Percentiles rank a stretch among this genome's conserved stretches.
phyloP scores from a whole-genome alignment of 2,329 filamentous ascomycete genomes.

The Didymosphaeria variabile region DNA sequence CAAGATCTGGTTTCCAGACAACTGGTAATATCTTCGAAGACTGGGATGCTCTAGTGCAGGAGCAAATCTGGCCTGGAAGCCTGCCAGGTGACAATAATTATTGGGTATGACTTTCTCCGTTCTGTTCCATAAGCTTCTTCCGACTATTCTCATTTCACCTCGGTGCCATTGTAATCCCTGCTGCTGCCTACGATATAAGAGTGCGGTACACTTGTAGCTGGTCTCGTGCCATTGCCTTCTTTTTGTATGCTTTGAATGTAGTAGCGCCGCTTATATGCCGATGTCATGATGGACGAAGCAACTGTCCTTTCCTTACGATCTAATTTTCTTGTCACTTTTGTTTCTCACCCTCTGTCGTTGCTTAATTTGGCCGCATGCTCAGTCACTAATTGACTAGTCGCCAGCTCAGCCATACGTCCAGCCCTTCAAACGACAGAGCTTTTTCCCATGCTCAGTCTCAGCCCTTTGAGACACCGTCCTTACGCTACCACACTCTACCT shows the following conservation, averaged over 20 bases:
- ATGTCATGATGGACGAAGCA: background rate
- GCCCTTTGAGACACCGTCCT: slow-evolving; percentile 12
- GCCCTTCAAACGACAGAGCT: background rate
- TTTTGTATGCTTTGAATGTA: background rate
- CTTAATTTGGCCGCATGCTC: background rate
- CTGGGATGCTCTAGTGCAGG: slow-evolving; percentile 30
- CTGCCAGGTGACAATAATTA: slow-evolving; percentile 23
- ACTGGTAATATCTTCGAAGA: slow-evolving; percentile 30
- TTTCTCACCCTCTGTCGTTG: too few species aligned
- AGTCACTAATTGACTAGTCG: slow-evolving; percentile 15
- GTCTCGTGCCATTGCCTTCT: too few species aligned
- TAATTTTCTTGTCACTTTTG: background rate
- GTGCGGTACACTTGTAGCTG: background rate
- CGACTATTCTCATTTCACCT: background rate
- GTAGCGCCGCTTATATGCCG: background rate
- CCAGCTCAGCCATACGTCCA: slow-evolving; percentile 13
- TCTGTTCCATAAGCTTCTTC: slow-evolving; percentile 12
- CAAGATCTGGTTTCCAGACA: slow-evolving; percentile 18
- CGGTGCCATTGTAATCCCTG: background rate
- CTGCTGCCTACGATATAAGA: background rate
- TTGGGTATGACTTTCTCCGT: slow-evolving; percentile 28
- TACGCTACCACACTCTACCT: slow-evolving; percentile 3
- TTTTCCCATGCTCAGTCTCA: slow-evolving; percentile 15
- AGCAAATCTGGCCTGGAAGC: slow-evolving; percentile 24
- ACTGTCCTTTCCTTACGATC: background rate